Base-by-base conservation (phyloP, 2,329 filamentous ascomycete species). In the Pseudogymnoascus sp. region DNA sequence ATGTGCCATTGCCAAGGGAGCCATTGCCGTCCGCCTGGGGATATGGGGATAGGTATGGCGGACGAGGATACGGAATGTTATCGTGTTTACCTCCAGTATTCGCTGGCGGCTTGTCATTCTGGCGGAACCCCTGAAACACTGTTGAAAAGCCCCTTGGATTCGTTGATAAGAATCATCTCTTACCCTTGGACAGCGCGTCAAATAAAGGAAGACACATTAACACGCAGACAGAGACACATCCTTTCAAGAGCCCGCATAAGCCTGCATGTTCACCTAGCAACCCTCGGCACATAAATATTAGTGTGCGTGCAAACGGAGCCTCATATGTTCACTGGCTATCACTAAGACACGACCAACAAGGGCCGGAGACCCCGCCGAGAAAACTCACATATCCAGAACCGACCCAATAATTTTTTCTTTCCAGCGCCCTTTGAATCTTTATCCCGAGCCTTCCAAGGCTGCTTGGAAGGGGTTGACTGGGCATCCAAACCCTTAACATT, bases 261-360 rank as follows among this genome's bases (percentile, higher is more conserved):
- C 69, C 66, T 69, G 59, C 59, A 38, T 60, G 38, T 60, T 60
- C 59, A 40, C 38, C 59, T 40, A 60, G 35, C 59, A 60, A 26
- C 38, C 59, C 59, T 60, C 59, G 35, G 38, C 59, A 31, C 19
- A 41, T 56, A 60, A 14, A 31, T 60, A 37, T 38, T 41, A 14
- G 59, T 38, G 59, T 38, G 24, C 35, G 19, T 60, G 59, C 59
- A 71, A 69, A 76, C 79, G 82, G 81, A 81, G 79, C 77, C 72
- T 71, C 68, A 68, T 66, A 72, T 75, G 72, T 74, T 59, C 61
- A 70, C 66, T 68, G 66, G 66, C 68, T 72, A 69, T 68, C 69
- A 77, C 78, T 66, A 76, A 79, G 78, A 79, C 75, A 77, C 68
- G 68, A 70, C 71, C 71, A 74, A 81, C 79, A 81, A 82, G 81